phyloP scores from a whole-genome alignment of 495 filamentous ascomycete genomes.

The Parathielavia appendiculata region DNA sequence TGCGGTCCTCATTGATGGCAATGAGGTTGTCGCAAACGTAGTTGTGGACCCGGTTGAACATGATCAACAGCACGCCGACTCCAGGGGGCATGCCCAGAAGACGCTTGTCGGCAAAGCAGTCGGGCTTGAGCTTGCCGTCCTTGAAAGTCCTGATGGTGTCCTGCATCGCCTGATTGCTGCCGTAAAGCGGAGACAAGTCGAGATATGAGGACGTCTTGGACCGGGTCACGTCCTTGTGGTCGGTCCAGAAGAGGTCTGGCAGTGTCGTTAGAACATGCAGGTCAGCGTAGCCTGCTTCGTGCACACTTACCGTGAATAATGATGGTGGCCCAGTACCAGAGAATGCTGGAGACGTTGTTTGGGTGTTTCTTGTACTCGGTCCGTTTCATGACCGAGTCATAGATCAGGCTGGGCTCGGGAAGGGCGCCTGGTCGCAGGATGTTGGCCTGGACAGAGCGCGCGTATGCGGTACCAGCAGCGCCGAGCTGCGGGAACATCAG shows the following conservation, averaged over 20 bases:
- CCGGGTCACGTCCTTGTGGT: slow-evolving; percentile 44
- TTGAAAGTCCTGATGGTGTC: slow-evolving; percentile 69
- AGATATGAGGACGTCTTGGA: slow-evolving; percentile 79
- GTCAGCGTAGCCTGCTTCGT: neutral
- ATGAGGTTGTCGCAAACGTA: slow-evolving; percentile 65
- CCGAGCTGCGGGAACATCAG: slow-evolving; percentile 42
- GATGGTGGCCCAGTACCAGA: slow-evolving; percentile 86
- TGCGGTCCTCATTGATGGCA: slow-evolving; percentile 64
- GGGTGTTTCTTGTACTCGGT: slow-evolving; percentile 44
- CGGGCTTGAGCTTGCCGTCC: slow-evolving; percentile 79
- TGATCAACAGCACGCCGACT: slow-evolving; percentile 69
- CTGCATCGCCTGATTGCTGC: slow-evolving; percentile 73
- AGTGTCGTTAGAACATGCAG: neutral
- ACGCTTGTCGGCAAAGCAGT: slow-evolving; percentile 73
- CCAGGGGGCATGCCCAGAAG: slow-evolving; percentile 79
- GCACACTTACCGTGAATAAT: slow-evolving; percentile 66
- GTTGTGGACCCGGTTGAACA: slow-evolving; percentile 78
- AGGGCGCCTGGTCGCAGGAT: slow-evolving; percentile 57
- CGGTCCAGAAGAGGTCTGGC: slow-evolving; percentile 39
- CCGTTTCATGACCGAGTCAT: slow-evolving; percentile 60
- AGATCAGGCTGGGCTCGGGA: slow-evolving; percentile 73
- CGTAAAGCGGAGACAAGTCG: slow-evolving; percentile 81
- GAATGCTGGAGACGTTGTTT: slow-evolving; percentile 77
- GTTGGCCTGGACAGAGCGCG: slow-evolving; percentile 63
- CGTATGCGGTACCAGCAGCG: slow-evolving; percentile 55